Conservation (phyloP, 2,329 filamentous ascomycete genomes). For the Beauveria pseudobassiana region DNA sequence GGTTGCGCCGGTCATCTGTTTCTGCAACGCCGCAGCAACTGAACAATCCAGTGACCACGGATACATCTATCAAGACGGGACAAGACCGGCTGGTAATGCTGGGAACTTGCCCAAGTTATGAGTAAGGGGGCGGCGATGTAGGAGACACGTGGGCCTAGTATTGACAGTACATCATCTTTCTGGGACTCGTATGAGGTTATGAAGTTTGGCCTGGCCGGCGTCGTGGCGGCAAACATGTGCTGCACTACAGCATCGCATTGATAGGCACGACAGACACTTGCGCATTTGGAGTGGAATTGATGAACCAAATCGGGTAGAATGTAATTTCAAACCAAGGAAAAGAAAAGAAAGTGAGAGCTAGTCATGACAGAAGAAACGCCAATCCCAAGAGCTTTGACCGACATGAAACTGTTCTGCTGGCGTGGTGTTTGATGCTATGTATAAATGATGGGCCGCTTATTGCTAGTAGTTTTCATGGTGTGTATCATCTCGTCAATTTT, state of each 20-base stretch:
- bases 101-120: conserved; percentile 28
- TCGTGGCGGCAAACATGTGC: not conserved
- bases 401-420: not conserved
- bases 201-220: not conserved
- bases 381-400: not conserved
- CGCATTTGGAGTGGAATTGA: not conserved
- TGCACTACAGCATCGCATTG: not conserved
- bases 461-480: not conserved
- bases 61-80: conserved; percentile 49
- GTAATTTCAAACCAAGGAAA: not conserved
- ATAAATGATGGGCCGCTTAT: not conserved
- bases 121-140: conserved; percentile 12
- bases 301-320: not conserved
- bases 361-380: not conserved
- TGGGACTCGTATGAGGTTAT: not conserved
- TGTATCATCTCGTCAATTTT: conserved; percentile 27
- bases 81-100: conserved; percentile 21
- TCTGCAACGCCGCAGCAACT: conserved; percentile 14
- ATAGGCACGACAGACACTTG: not conserved
- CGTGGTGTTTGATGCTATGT: not conserved
- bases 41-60: conserved; percentile 50
- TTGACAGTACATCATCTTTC: too few species aligned
- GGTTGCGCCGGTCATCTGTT: conserved; percentile 48
- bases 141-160: not conserved
- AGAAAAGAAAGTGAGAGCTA: not conserved